Evolutionary conservation across 768 basidiomycete species (phyloP), one percentile per base, ranked within the genome.

Genomic region (Naganishia vishniacii): DNA sequence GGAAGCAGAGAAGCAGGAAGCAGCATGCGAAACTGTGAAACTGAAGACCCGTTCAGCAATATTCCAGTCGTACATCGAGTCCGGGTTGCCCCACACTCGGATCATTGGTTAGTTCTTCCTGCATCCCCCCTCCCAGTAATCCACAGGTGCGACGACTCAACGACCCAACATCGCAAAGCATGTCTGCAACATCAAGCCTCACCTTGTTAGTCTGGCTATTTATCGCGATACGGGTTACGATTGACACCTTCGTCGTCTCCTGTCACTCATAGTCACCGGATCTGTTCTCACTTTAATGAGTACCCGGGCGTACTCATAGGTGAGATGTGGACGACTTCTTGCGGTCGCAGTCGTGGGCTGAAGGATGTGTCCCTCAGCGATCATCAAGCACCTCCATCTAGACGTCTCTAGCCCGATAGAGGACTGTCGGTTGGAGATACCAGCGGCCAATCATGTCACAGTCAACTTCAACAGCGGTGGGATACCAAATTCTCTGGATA

Each of bases 301-400:
- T 56, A 37, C 15, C 53, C 53, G 0, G 53, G 40, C 40, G 53
- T 56, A 18, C 53, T 56, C 9, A 56, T 56, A 23, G 53, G 53
- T 41, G 34, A 41, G 53, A 15, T 51, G 7, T 34, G 9, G 11
- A 3, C n/a, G 8, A 3, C 29, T 18, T 13, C 6, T 2, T 2
- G 20, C 3, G 3, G 18, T 12, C 20, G 11, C 31, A n/a, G n/a
- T n/a, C 16, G 9, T 40, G 37, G 8, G 34, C 34, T 15, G 8
- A 15, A 7, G 34, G 15, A 7, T 37, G 34, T 7, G 8, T 18
- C 16, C 32, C n/a, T 12, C 26, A 56, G 53, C 53, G 23, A 56
- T 56, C 32, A n/a, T 56, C 34, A 56, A 56, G 16, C 53, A 56
- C 26, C 53, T 56, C 23, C 53, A 56, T 16, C 53, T 34, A 41